Evolutionary conservation across 129 eudicot genomes (phyloP).

Genomic region (carrot (Daucus carota)): DH1_v3.0 NC_030385.2:26818501-26819000

Average conservation of each 20-base stretch:
- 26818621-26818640: slow-evolving; percentile 90
- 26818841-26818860: slow-evolving; percentile 27
- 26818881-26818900: slow-evolving; percentile 91
- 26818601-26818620: slow-evolving; percentile 83
- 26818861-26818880: slow-evolving; percentile 84
- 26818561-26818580: slow-evolving; percentile 49
- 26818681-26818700: background rate
- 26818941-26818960: slow-evolving; percentile 62
- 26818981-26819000: slow-evolving; percentile 46
- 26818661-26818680: background rate
- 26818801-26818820: background rate
- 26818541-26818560: background rate
- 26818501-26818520: background rate
- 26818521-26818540: background rate
- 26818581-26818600: slow-evolving; percentile 88
- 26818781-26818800: background rate
- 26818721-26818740: background rate
- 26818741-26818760: background rate
- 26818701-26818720: background rate
- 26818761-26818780: background rate
- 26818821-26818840: background rate
- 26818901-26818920: slow-evolving; percentile 59
- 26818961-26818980: slow-evolving; percentile 53
- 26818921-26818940: slow-evolving; percentile 77
- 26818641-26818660: slow-evolving; percentile 87